Conservation (phyloP, 768 basidiomycete genomes). For the Pleurotus sapidus region DNA sequence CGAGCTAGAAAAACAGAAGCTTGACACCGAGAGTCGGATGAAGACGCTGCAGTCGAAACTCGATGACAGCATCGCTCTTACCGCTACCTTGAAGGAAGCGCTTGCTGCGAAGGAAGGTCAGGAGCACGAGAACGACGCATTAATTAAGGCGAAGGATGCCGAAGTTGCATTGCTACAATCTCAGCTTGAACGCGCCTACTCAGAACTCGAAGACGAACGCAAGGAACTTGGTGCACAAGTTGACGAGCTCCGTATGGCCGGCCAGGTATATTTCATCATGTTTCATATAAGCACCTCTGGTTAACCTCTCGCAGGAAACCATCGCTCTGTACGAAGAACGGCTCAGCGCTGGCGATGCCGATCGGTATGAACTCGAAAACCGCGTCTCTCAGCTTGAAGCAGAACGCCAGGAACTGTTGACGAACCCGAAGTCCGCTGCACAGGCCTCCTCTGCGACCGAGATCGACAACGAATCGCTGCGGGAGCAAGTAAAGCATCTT, state of each 20-base stretch:
- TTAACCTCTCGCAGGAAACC: slow-evolving; percentile 62
- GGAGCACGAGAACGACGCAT: slow-evolving; percentile 46
- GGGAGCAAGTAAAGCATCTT: slow-evolving; percentile 86
- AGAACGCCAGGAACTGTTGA: not conserved
- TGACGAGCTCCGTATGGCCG: slow-evolving; percentile 83
- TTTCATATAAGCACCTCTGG: not conserved
- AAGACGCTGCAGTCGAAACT: slow-evolving; percentile 29
- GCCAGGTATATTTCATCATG: slow-evolving; percentile 56
- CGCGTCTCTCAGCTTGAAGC: slow-evolving; percentile 58
- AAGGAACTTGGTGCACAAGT: slow-evolving; percentile 70
- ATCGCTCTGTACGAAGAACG: slow-evolving; percentile 94
- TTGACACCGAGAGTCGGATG: slow-evolving; percentile 40
- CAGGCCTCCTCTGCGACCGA: slow-evolving; percentile 61
- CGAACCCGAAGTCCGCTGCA: slow-evolving; percentile 19
- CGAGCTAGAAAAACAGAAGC: slow-evolving; percentile 44
- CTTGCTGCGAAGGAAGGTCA: slow-evolving; percentile 49
- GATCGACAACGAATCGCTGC: slow-evolving; percentile 93
- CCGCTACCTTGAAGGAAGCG: slow-evolving; percentile 48
- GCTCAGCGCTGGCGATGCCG: slow-evolving; percentile 63
- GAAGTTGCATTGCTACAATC: slow-evolving; percentile 56
- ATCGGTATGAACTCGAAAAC: slow-evolving; percentile 78
- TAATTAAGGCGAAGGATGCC: slow-evolving; percentile 53
- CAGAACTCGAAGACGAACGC: slow-evolving; percentile 50
- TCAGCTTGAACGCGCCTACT: slow-evolving; percentile 23
- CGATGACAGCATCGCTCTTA: slow-evolving; percentile 35